A percentile compares a stretch with the other conserved stretches of the same genome.
These are phyloP conservation scores for Hemileccinum rubropunctum DNA, from an alignment of 768 basidiomycete species.

Conservation along the genomic window DNA sequence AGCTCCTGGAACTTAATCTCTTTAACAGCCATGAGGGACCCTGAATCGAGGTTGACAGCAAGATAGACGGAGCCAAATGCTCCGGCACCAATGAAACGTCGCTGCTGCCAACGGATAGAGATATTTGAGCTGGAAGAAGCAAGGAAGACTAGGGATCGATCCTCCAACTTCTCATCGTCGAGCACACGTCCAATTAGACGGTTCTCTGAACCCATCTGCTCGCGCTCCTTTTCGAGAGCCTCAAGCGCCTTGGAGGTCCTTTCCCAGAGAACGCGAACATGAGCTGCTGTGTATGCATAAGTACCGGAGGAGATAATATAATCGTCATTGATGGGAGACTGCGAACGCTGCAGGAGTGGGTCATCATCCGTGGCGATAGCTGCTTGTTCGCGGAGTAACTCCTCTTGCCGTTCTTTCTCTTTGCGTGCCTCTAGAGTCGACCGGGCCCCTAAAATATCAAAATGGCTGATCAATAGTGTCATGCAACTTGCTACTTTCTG, in stretches of 20 bases:
- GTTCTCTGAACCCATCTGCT: slow-evolving; percentile 61
- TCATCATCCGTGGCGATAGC: slow-evolving; percentile 43
- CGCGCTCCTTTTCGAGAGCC: slow-evolving; percentile 64
- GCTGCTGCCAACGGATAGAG: slow-evolving; percentile 97
- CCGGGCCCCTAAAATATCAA: slow-evolving; percentile 95
- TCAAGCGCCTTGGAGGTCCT: slow-evolving; percentile 56
- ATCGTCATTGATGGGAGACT: slow-evolving; percentile 37
- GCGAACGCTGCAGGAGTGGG: slow-evolving; percentile 46
- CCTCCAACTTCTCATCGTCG: slow-evolving; percentile 91
- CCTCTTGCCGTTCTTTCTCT: slow-evolving; percentile 85
- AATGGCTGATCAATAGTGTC: slow-evolving; percentile 94
- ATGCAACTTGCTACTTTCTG: slow-evolving; percentile 94
- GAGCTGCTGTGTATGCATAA: slow-evolving; percentile 54
- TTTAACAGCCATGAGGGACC: slow-evolving; percentile 98
- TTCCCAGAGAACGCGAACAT: slow-evolving; percentile 77
- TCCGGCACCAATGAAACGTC: slow-evolving; percentile 96
- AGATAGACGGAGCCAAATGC: slow-evolving; percentile 99
- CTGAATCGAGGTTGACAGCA: slow-evolving; percentile 93
- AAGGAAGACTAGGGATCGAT: slow-evolving; percentile 89
- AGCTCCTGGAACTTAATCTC: slow-evolving; percentile 97
- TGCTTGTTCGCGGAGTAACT: slow-evolving; percentile 53
- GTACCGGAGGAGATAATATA: slow-evolving; percentile 23
- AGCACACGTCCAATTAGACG: slow-evolving; percentile 87
- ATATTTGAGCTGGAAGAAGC: slow-evolving; percentile 96
- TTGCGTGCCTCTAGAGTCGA: slow-evolving; percentile 84